phyloP scores from a whole-genome alignment of 768 basidiomycete genomes.

The Imleria badia region DNA sequence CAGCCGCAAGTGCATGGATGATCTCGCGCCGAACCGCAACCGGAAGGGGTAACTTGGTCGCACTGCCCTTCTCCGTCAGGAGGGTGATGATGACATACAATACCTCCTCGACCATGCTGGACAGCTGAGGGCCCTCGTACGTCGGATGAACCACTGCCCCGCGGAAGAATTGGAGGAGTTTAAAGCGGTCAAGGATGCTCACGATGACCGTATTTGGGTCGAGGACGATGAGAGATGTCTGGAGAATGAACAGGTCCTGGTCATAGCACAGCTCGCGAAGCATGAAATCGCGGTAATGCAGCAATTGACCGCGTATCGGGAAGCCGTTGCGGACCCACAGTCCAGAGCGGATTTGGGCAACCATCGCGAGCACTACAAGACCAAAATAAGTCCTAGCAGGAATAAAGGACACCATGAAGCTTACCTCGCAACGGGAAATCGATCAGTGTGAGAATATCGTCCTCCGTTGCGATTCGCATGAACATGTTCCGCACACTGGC shows the following conservation, averaged over 20 bases:
- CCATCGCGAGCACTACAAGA: conserved; percentile 76
- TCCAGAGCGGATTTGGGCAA: conserved; percentile 92
- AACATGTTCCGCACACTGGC: conserved; percentile 61
- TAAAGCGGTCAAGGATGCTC: conserved; percentile 88
- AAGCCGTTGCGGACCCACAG: conserved; percentile 98
- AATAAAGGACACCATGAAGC: conserved; percentile 22
- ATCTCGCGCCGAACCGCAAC: conserved; percentile 78
- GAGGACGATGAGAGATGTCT: conserved; percentile 77
- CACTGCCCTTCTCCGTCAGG: conserved; percentile 76
- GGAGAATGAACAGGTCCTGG: conserved; percentile 89
- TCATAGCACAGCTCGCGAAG: conserved; percentile 96
- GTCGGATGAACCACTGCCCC: conserved; percentile 51
- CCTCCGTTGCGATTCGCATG: conserved; percentile 58
- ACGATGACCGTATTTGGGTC: conserved; percentile 79
- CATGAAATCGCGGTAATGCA: conserved; percentile 96
- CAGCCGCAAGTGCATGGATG: conserved; percentile 86
- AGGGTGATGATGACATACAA: conserved; percentile 86
- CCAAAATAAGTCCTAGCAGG: not conserved
- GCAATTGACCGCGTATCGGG: conserved; percentile 88
- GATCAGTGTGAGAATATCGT: conserved; percentile 70
- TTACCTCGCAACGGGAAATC: conserved; percentile 89
- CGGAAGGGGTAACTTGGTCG: conserved; percentile 63
- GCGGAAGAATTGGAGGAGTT: conserved; percentile 75
- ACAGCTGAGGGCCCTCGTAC: conserved; percentile 71
- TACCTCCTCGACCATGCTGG: conserved; percentile 89